Conservation (phyloP, 495 filamentous ascomycete species). For the Poronia punctata region DNA sequence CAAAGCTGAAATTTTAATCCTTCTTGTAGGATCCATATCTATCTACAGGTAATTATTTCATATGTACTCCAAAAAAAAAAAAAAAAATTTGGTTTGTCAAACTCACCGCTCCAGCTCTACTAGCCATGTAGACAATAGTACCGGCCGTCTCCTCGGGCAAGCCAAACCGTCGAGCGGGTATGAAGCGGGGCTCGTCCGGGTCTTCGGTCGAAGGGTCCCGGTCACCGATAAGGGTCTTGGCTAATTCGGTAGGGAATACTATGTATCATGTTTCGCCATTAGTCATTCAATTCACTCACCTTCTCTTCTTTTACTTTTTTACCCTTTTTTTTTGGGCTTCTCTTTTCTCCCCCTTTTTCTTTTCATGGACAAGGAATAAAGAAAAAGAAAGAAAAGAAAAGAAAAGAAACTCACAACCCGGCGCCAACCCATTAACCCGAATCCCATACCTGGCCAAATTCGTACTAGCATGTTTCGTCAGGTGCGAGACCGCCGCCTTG, state of each 20-base stretch:
- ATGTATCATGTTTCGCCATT: too few relatives aligned
- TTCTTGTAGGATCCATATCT: background rate
- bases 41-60: background rate
- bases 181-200: constrained; percentile 15
- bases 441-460: constrained; percentile 41
- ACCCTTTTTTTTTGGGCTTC: too few relatives aligned
- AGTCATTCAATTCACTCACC: too few relatives aligned
- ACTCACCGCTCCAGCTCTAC: constrained; percentile 32
- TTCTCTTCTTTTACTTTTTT: too few relatives aligned
- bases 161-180: constrained; percentile 45
- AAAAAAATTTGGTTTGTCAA: background rate
- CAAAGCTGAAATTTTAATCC: background rate
- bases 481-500: constrained; percentile 46
- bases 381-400: background rate
- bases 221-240: constrained; percentile 17
- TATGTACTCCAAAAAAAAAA: too few relatives aligned
- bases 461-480: constrained; percentile 50
- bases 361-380: background rate
- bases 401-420: constrained; percentile 41
- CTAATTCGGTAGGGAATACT: constrained; percentile 51
- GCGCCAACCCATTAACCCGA: constrained; percentile 50
- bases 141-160: constrained; percentile 49
- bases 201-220: constrained; percentile 34
- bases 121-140: constrained; percentile 31
- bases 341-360: too few relatives aligned